Evolutionary conservation across 768 basidiomycete genomes (phyloP), one percentile per base, ranked within the genome.

Genomic region (Pholiota microspora): DNA sequence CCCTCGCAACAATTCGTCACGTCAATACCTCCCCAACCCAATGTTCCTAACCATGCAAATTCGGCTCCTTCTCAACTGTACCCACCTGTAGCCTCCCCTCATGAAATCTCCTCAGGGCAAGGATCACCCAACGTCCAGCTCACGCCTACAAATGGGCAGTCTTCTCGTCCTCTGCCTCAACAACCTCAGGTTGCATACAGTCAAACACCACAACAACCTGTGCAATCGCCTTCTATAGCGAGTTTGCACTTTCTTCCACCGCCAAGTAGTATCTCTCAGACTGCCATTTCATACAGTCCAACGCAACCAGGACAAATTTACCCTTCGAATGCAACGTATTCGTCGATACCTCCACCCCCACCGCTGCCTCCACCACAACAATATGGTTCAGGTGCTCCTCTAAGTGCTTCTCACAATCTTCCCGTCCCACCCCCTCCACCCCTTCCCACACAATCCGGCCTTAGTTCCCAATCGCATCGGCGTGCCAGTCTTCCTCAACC

Each of bases 401-500:
- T 47, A 59, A 58, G 51, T 46, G 49, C 54, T 65, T 18, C 66
- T 65, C 6, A 65, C 64, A 32, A 71, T 69, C 10, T 71, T 69
- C 24, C 67, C 68, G 9, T 69, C n/a, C 61, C 61, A 21, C 61
- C 61, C 4, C 61, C 60, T 0, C 60, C 60, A 1, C 60, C 71
- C 10, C 67, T 64, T 4, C 64, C 67, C 28, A 64, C 65, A 34
- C 45, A 25, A 34, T 53, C 57, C 7, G 51, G 42, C 32, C 42
- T 53, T 42, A 54, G 51, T 36, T 31, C 55, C 5, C 50, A 59
- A 29, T 53, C 55, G 15, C 64, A 56, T 34, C 64, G 80, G 45
- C 77, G 75, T 25, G 73, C 80, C 9, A 76, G 78, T 59, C 70
- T 87, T 15, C 83, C 82, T 40, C 77, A 77, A 45, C 81, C 77